Conservation (phyloP, 257 asterid species). For the Nicotiana tomentosiformis region DNA sequence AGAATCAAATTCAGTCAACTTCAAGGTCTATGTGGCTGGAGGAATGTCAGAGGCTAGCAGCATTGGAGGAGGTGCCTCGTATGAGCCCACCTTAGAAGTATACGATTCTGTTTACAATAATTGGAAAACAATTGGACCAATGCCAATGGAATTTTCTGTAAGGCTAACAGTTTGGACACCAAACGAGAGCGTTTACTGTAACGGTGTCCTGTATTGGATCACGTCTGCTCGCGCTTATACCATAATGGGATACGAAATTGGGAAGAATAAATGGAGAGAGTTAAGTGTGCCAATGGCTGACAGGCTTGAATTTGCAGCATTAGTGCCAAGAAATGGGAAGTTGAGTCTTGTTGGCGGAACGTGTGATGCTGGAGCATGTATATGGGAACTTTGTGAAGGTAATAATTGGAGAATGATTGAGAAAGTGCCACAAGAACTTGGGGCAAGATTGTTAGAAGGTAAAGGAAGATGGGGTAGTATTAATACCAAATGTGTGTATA, state of each 20-base stretch:
- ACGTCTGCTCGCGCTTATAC: slow-evolving; percentile 76
- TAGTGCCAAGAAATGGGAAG: slow-evolving; percentile 49
- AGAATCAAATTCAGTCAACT: not conserved
- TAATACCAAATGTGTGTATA: slow-evolving; percentile 43
- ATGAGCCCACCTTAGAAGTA: slow-evolving; percentile 58
- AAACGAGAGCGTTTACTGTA: slow-evolving; percentile 47
- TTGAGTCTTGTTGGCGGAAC: slow-evolving; percentile 63
- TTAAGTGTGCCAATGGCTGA: slow-evolving; percentile 70
- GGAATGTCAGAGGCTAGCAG: slow-evolving; percentile 59
- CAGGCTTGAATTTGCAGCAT: slow-evolving; percentile 66
- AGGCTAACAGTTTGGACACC: slow-evolving; percentile 93
- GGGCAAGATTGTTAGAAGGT: slow-evolving; percentile 32
- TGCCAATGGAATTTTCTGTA: slow-evolving; percentile 72
- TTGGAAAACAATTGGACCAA: slow-evolving; percentile 37
- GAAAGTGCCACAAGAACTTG: slow-evolving; percentile 49
- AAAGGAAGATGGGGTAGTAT: slow-evolving; percentile 49
- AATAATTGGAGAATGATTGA: slow-evolving; percentile 52
- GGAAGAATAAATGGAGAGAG: slow-evolving; percentile 48
- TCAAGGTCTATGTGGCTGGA: slow-evolving; percentile 64
- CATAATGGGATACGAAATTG: slow-evolving; percentile 56
- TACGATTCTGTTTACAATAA: slow-evolving; percentile 37
- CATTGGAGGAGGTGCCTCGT: slow-evolving; percentile 45
- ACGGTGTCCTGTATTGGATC: slow-evolving; percentile 68
- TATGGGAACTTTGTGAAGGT: slow-evolving; percentile 61
- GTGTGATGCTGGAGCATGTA: slow-evolving; percentile 34